Conservation (phyloP, 176 grass and related monocot species). For the Avena atlantica region DNA sequence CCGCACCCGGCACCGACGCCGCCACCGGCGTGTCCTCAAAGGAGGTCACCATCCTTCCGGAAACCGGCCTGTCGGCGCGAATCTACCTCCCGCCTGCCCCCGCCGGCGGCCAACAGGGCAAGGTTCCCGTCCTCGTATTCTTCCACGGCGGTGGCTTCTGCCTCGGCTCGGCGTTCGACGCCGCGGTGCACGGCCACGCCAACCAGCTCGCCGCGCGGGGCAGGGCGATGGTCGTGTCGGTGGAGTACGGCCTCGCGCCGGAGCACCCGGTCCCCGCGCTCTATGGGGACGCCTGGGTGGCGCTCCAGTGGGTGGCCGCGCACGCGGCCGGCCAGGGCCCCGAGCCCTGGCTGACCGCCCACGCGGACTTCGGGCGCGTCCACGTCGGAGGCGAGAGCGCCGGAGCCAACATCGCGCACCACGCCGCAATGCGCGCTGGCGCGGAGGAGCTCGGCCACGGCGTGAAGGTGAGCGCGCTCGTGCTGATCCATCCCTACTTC, state of each 20-base stretch:
- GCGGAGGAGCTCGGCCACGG: constrained; percentile 38
- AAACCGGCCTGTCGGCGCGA: constrained; percentile 37
- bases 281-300: constrained; percentile 61
- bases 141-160: constrained; percentile 75
- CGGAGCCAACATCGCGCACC: constrained; percentile 75
- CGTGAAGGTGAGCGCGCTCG: constrained; percentile 48
- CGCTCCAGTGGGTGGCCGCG: constrained; percentile 67
- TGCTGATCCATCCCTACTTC: constrained; percentile 80
- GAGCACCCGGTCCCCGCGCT: constrained; percentile 56
- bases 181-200: constrained; percentile 49
- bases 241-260: constrained; percentile 68
- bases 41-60: constrained; percentile 43
- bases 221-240: constrained; percentile 58
- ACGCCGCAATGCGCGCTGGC: constrained; percentile 67
- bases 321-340: constrained; percentile 37
- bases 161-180: constrained; percentile 67
- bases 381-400: constrained; percentile 80
- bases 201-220: constrained; percentile 52
- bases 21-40: constrained; percentile 54
- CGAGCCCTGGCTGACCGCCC: constrained; percentile 59
- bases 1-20: constrained; percentile 49
- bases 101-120: background rate
- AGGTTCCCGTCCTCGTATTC: constrained; percentile 58
- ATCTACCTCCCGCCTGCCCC: constrained; percentile 52
- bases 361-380: constrained; percentile 65